Base-by-base conservation (phyloP, 2,329 filamentous ascomycete species). In the Venturiaceae sp. region DNA sequence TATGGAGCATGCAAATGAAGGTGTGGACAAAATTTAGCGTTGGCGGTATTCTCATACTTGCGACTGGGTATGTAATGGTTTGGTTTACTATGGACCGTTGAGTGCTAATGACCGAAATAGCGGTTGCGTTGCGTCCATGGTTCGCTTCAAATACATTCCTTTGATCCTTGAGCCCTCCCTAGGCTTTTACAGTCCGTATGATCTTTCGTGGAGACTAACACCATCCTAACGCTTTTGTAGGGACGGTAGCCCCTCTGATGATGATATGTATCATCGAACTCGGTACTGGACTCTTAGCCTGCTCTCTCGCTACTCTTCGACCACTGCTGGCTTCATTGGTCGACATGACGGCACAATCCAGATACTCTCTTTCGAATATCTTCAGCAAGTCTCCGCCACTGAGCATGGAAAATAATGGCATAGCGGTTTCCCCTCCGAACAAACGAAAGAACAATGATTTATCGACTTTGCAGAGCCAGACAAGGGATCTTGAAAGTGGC, bases 1-100 rank as follows among this genome's bases (percentile, higher is more conserved):
- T 77, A 50, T 71, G 69, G 63, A 69, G 71, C 23, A 67, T 72
- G 9, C 68, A 74, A 50, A 72, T 78, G 64, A 72, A 72, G 32
- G 61, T 62, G n/a, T 67, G 66, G 14, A 69, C 72, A 52, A 77
- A 76, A 61, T 39, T 72, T 21, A 73, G 72, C 0, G 71, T 75
- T 0, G 66, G 68, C 14, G 58, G 72, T 3, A 66, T 78, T 53
- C 67, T 77, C 50, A 65, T 68, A 1, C 65, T 77, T 11, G 75
- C 72, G 62, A 67, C 69, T 46, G 67, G 73, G 57, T 58, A 41
- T 44, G 57, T 58, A 2, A 3, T 55, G 11, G 5, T 2, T 6
- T 9, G 13, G 13, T 11, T 47, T 14, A 5, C 16, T 8, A 36
- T 3, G 3, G 34, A 8, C 13, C 6, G 7, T 14, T 13, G 21